phyloP scores from a whole-genome alignment of 2,329 filamentous ascomycete species.

The Plectosphaerella plurivora region DNA sequence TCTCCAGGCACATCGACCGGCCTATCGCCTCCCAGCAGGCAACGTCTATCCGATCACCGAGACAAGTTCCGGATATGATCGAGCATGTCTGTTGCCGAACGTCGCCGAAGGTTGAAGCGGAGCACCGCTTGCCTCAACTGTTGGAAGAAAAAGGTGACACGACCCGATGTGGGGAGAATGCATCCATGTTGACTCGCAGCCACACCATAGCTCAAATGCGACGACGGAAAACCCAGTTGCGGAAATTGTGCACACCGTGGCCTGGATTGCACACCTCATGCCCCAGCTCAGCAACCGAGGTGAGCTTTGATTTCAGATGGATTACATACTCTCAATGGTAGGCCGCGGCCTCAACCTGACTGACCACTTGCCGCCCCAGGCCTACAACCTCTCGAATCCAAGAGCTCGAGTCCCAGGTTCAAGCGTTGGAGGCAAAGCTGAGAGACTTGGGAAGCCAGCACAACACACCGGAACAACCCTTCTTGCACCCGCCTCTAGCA shows the following conservation, averaged over 20 bases:
- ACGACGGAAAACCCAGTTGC: background rate
- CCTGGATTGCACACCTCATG: background rate
- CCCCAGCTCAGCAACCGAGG: background rate
- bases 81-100: background rate
- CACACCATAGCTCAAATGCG: background rate
- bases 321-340: no score
- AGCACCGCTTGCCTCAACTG: background rate
- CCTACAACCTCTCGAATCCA: background rate
- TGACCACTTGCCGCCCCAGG: background rate
- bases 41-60: background rate
- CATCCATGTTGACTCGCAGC: background rate
- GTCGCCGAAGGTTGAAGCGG: background rate
- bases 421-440: background rate
- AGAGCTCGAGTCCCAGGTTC: background rate
- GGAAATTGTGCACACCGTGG: background rate
- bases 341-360: background rate
- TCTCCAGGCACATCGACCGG: no score
- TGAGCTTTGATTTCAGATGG: background rate
- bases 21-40: no score
- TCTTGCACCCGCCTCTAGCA: background rate
- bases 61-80: background rate
- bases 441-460: background rate
- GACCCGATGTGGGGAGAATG: background rate
- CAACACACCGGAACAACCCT: background rate
- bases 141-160: background rate